phyloP scores from a whole-genome alignment of 116 monocot genomes.

The Thalassia testudinum region DNA sequence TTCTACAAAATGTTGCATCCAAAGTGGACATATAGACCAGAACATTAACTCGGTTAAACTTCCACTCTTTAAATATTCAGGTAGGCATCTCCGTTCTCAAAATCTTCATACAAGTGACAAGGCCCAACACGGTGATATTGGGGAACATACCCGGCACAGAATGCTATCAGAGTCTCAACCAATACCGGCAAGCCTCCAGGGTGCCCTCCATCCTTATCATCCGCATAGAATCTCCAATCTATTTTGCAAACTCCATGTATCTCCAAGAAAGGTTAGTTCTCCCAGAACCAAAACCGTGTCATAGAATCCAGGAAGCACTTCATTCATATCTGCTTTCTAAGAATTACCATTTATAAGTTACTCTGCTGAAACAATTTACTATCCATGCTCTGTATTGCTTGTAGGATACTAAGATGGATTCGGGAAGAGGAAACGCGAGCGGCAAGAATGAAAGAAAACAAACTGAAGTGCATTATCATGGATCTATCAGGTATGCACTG shows the following conservation, averaged over 20 bases:
- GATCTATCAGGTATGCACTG: constrained; percentile 40
- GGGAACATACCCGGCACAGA: constrained; percentile 69
- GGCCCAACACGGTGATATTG: constrained; percentile 69
- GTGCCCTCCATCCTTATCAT: constrained; percentile 61
- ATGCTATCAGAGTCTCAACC: constrained; percentile 61
- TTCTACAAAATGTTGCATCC: no score
- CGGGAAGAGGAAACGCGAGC: constrained; percentile 60
- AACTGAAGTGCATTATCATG: constrained; percentile 36
- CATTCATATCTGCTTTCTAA: neutral
- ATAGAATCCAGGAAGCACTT: neutral
- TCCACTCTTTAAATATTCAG: constrained; percentile 10
- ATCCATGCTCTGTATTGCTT: no score
- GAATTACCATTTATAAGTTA: neutral
- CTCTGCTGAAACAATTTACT: no score
- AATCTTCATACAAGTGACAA: constrained; percentile 74
- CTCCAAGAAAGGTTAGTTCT: constrained; percentile 56
- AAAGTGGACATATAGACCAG: neutral
- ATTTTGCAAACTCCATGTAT: constrained; percentile 92
- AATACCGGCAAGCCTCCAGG: constrained; percentile 68
- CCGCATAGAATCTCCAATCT: constrained; percentile 80
- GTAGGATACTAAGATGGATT: constrained; percentile 47
- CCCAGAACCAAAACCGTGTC: neutral
- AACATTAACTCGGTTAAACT: neutral
- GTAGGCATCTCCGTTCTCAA: constrained; percentile 74
- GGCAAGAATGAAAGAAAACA: constrained; percentile 15